Base-by-base conservation (phyloP, 2,329 filamentous ascomycete species). In the Nothomitra cinnamomea region DNA sequence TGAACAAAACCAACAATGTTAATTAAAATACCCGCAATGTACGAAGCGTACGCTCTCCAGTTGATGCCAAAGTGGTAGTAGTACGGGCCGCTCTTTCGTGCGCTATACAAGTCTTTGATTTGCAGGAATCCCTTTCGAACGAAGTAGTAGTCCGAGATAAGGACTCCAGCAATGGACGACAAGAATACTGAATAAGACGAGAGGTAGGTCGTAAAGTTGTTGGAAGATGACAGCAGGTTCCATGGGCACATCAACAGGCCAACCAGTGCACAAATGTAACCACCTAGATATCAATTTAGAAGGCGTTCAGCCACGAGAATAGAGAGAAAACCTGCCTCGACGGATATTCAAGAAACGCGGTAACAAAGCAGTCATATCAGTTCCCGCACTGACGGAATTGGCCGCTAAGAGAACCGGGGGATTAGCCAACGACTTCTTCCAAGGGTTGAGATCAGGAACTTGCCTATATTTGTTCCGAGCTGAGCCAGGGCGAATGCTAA, bases 161-260 rank as follows among this genome's bases (percentile, higher is more conserved):
- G 92, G 58, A 94, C 87, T n/a, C 89, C 89, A 0, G 87, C 88
- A 57, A 95, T 94, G 43, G 85, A 87, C 56, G 85, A 89, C n/a
- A 95, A 76, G 69, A 95, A 95, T 54, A 95, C 87, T 2, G 85
- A 88, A 71, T 95, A 95, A 1, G 89, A 84, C 0, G 85, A 92
- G 0, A 95, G 79, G 64, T 95, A 95, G 2, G 86, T 94, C 0
- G 86, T 92, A 70, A 95, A 95, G 67, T 83, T 81, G 71, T 90
- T 94, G 45, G 79, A 78, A 45, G 72, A 72, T 1, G 76, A 80
- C 7, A 94, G 77, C 0, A 95, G 76, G 56, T 85, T 85, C 78
- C 83, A 90, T 0, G 89, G 89, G 64, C 86, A 92, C 78, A 95
- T 94, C 57, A 80, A 83, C 12, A 95, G 72, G 53, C 87, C 87